phyloP scores from a whole-genome alignment of 1,284 basidiomycete species.

The Cryptococcus wingfieldii region DNA sequence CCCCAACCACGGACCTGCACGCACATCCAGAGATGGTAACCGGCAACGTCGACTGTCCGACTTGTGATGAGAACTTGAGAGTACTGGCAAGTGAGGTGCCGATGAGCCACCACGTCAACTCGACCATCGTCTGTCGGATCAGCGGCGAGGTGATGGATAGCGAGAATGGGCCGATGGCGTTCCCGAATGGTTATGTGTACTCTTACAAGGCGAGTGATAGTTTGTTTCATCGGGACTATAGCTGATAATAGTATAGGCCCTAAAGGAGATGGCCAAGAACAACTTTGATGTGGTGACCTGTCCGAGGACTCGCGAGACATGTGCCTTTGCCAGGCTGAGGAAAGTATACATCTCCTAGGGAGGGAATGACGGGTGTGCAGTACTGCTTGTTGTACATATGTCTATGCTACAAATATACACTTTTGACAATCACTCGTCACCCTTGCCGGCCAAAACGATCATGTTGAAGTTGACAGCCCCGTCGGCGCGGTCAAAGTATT shows the following conservation, averaged over 20 bases:
- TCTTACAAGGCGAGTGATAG: slow-evolving; percentile 67
- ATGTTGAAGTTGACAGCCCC: slow-evolving; percentile 48
- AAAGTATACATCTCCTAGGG: slow-evolving; percentile 79
- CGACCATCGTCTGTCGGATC: slow-evolving; percentile 86
- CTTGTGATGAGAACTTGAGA: slow-evolving; percentile 73
- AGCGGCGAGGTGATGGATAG: slow-evolving; percentile 92
- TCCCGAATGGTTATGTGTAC: slow-evolving; percentile 89
- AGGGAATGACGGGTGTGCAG: neutral
- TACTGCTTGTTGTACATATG: neutral
- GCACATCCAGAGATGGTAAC: slow-evolving; percentile 45
- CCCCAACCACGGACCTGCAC: slow-evolving; percentile 17
- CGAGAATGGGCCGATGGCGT: slow-evolving; percentile 84
- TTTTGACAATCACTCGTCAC: slow-evolving; percentile 18
- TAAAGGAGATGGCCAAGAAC: slow-evolving; percentile 75
- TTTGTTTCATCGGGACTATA: neutral
- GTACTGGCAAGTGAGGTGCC: slow-evolving; percentile 81
- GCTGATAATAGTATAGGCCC: slow-evolving; percentile 55
- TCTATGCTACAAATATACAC: neutral
- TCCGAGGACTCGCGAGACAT: slow-evolving; percentile 67
- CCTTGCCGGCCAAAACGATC: slow-evolving; percentile 47
- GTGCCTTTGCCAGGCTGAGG: slow-evolving; percentile 62
- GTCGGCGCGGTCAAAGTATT: slow-evolving; percentile 55
- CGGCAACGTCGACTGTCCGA: slow-evolving; percentile 84
- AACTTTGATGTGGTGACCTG: slow-evolving; percentile 70
- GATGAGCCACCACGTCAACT: slow-evolving; percentile 88